These are phyloP conservation scores for Colletotrichum sublineola DNA, from an alignment of 2,329 filamentous ascomycete genomes.

Conservation along the genomic window DNA sequence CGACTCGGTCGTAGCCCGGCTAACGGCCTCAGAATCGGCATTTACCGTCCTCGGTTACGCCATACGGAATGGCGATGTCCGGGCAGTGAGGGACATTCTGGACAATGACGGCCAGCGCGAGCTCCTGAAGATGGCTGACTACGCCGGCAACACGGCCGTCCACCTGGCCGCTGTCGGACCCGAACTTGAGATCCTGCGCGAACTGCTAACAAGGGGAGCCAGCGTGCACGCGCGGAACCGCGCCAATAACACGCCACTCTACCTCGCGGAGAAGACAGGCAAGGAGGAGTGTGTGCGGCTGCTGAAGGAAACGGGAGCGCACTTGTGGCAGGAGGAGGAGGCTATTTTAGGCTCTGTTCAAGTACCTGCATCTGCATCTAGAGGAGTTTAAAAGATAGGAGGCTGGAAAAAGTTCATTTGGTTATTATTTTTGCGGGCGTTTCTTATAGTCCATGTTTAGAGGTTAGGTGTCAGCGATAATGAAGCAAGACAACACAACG, in stretches of 20 bases:
- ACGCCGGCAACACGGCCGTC: conserved; percentile 81
- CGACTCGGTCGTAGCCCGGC: conserved; percentile 57
- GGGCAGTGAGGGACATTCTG: conserved; percentile 75
- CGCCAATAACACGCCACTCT: conserved; percentile 75
- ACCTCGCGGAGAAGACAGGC: conserved; percentile 71
- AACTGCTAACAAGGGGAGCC: conserved; percentile 72
- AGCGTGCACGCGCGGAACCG: conserved; percentile 76
- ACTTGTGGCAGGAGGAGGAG: conserved; percentile 64
- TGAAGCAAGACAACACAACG: background rate
- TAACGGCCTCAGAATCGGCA: conserved; percentile 68
- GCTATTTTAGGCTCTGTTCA: conserved; percentile 37
- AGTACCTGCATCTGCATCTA: conserved; percentile 33
- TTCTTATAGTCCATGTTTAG: conserved; percentile 7
- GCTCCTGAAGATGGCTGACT: conserved; percentile 82
- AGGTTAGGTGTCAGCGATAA: conserved; percentile 5
- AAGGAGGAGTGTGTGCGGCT: conserved; percentile 66
- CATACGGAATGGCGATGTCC: conserved; percentile 78
- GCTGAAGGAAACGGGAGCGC: conserved; percentile 70
- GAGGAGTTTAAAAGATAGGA: conserved; percentile 36
- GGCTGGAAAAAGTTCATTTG: conserved; percentile 10
- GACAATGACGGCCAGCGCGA: conserved; percentile 69
- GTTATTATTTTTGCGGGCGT: conserved; percentile 20
- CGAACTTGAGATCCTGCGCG: conserved; percentile 67
- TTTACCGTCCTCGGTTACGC: conserved; percentile 85
- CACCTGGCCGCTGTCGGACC: conserved; percentile 70